phyloP scores from a whole-genome alignment of 495 filamentous ascomycete species.

The Penicillium herquei region DNA sequence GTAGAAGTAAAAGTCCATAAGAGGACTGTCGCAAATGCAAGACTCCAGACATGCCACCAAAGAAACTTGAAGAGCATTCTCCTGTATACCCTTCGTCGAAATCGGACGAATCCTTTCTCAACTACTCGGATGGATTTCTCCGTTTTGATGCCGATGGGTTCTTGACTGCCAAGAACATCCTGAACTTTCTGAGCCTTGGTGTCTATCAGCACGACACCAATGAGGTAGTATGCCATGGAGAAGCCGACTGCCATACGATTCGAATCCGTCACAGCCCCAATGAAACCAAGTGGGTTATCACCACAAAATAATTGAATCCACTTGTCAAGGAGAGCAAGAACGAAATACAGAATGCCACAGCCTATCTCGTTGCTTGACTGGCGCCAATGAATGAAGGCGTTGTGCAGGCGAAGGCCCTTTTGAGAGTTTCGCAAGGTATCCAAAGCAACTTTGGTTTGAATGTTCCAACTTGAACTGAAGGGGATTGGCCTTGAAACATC shows the following conservation, averaged over 20 bases:
- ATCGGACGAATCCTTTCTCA: slow-evolving; percentile 43
- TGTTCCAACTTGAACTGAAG: slow-evolving; percentile 63
- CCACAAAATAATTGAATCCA: slow-evolving; percentile 56
- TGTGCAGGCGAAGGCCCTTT: slow-evolving; percentile 59
- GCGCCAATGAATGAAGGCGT: slow-evolving; percentile 62
- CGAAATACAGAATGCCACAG: slow-evolving; percentile 57
- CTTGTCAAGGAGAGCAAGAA: slow-evolving; percentile 59
- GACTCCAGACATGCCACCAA: slow-evolving; percentile 56
- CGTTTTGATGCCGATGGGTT: slow-evolving; percentile 28
- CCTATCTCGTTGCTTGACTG: slow-evolving; percentile 56
- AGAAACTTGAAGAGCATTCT: slow-evolving; percentile 50
- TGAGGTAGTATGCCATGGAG: slow-evolving; percentile 57
- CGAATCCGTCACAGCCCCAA: slow-evolving; percentile 32
- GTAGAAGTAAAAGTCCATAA: slow-evolving; percentile 53
- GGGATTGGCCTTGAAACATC: slow-evolving; percentile 51
- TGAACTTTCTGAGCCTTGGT: slow-evolving; percentile 56
- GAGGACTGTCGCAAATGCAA: slow-evolving; percentile 48
- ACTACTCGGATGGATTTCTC: slow-evolving; percentile 42
- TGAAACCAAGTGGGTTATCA: slow-evolving; percentile 42
- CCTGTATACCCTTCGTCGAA: slow-evolving; percentile 55
- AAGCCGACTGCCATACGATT: slow-evolving; percentile 56
- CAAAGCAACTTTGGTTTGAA: slow-evolving; percentile 54
- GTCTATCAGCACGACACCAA: slow-evolving; percentile 59
- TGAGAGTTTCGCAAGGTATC: slow-evolving; percentile 54
- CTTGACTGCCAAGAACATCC: slow-evolving; percentile 42